phyloP scores from a whole-genome alignment of 1,284 basidiomycete genomes.

The Cryptococcus maquisensis region DNA sequence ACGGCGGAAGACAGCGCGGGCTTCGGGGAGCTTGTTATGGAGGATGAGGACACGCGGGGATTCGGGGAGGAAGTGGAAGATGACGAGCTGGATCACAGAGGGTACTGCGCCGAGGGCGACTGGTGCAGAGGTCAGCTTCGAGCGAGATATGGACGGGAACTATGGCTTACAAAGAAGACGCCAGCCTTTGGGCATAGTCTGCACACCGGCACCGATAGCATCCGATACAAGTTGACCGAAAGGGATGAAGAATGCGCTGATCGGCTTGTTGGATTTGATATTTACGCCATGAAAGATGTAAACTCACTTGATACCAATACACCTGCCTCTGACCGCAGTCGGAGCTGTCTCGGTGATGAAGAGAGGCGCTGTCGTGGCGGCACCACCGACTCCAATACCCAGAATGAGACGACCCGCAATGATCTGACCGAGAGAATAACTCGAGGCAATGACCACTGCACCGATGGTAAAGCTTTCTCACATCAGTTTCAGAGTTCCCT shows the following conservation, averaged over 20 bases:
- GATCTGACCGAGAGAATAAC: conserved; percentile 31
- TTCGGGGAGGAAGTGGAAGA: conserved; percentile 45
- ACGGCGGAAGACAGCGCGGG: conserved; percentile 18
- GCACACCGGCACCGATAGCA: conserved; percentile 33
- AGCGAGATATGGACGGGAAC: neutral
- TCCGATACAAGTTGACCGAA: conserved; percentile 42
- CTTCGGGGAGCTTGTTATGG: conserved; percentile 24
- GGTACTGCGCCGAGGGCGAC: conserved; percentile 35
- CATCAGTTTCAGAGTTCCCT: neutral
- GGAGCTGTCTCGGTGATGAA: conserved; percentile 44
- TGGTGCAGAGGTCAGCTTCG: neutral
- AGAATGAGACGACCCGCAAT: conserved; percentile 42
- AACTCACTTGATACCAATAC: conserved; percentile 18
- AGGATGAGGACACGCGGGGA: conserved; percentile 40
- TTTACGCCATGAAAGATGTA: neutral
- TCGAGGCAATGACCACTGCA: conserved; percentile 40
- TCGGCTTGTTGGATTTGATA: neutral
- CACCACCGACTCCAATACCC: conserved; percentile 43
- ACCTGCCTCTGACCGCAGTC: conserved; percentile 36
- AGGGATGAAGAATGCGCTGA: conserved; percentile 40
- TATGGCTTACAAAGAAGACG: conserved; percentile 14
- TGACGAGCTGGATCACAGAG: conserved; percentile 33
- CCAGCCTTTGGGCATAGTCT: conserved; percentile 17
- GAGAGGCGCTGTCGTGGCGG: conserved; percentile 16
- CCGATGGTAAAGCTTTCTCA: conserved; percentile 25